phyloP scores from a whole-genome alignment of 768 basidiomycete species.

The Amyloporia xantha region DNA sequence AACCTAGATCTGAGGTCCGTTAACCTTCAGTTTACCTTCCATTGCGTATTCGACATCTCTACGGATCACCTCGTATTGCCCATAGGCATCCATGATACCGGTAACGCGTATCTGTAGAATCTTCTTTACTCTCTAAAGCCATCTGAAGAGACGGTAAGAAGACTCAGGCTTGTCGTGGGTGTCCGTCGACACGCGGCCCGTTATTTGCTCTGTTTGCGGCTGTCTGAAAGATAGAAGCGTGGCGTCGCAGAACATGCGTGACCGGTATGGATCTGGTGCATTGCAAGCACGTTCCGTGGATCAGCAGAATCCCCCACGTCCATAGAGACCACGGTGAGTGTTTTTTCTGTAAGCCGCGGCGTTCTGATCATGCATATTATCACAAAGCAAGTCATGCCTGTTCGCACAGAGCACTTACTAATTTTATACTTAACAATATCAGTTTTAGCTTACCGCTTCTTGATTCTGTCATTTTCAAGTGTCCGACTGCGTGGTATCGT shows the following conservation, averaged over 20 bases:
- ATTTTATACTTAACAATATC: not conserved
- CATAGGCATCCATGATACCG: not conserved
- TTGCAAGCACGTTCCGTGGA: constrained; percentile 3
- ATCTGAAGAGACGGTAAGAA: not conserved
- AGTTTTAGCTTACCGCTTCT: not conserved
- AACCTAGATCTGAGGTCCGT: no score
- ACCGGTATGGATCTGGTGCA: not conserved
- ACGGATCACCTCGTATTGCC: not conserved
- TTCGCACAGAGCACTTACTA: not conserved
- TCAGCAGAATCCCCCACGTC: not conserved
- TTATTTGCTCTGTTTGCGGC: not conserved
- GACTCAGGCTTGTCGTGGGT: not conserved
- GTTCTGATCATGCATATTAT: no score
- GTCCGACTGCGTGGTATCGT: not conserved
- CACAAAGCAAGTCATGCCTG: not conserved
- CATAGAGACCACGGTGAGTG: not conserved
- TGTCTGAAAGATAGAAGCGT: not conserved
- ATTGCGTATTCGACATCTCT: no score
- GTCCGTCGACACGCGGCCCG: not conserved
- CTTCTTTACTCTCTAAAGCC: not conserved
- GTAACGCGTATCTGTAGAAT: not conserved
- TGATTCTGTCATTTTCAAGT: not conserved
- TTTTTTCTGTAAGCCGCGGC: not conserved
- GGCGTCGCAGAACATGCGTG: constrained; percentile 1
- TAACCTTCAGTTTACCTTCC: no score